phyloP scores from a whole-genome alignment of 768 basidiomycete genomes.

The Xerocomellus intermedius region DNA sequence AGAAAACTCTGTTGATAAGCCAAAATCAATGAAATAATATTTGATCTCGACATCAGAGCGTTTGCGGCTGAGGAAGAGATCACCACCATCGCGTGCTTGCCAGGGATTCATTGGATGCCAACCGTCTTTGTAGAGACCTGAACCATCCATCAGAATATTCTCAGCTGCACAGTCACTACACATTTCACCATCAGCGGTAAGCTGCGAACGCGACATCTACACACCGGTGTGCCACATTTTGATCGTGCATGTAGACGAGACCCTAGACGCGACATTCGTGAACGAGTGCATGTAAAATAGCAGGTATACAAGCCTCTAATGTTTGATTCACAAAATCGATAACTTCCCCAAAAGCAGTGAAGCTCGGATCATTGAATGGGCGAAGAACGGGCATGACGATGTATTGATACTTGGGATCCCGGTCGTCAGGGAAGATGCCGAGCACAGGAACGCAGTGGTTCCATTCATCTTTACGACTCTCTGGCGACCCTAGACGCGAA shows the following conservation, averaged over 20 bases:
- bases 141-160: constrained; percentile 35
- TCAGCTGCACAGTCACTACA: constrained; percentile 23
- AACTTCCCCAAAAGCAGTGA: constrained; percentile 26
- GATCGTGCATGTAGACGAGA: constrained; percentile 35
- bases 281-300: rapidly evolving
- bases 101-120: constrained; percentile 24
- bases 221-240: constrained; percentile 37
- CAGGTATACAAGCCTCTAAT: constrained; percentile 16
- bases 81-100: constrained; percentile 8
- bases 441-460: constrained; percentile 29
- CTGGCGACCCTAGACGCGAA: background rate
- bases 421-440: constrained; percentile 8
- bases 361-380: constrained; percentile 22
- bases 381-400: constrained; percentile 32
- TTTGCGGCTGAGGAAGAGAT: constrained; percentile 19
- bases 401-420: constrained; percentile 12
- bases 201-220: background rate
- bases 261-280: constrained; percentile 19
- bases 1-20: constrained; percentile 32
- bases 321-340: constrained; percentile 28
- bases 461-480: background rate
- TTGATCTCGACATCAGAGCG: constrained; percentile 27
- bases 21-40: constrained; percentile 39
- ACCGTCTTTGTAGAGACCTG: constrained; percentile 20
- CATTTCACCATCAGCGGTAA: background rate